These are phyloP conservation scores for Xylariaceae sp. DNA, from an alignment of 2,329 filamentous ascomycete species.

Conservation along the genomic window DNA sequence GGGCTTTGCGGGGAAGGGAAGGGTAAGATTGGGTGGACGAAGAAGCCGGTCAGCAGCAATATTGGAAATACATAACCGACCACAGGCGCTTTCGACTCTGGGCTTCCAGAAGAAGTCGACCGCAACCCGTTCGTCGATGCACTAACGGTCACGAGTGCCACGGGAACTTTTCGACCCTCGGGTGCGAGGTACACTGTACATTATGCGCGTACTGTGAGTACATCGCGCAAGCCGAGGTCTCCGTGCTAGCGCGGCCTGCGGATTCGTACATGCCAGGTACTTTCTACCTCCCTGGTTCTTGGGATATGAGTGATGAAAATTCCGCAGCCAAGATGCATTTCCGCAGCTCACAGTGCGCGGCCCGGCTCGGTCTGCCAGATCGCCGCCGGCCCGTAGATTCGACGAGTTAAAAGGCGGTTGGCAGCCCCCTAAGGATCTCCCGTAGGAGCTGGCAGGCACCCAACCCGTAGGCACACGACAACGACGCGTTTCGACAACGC, in stretches of 20 bases:
- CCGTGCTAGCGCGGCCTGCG: no score
- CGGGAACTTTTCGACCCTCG: no score
- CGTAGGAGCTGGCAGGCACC: no score
- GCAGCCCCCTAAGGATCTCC: no score
- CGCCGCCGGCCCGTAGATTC: no score
- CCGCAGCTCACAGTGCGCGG: neutral
- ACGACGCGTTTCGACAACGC: neutral
- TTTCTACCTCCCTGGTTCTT: neutral
- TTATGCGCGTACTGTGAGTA: neutral
- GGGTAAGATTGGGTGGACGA: neutral
- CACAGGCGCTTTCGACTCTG: neutral
- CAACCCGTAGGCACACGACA: neutral
- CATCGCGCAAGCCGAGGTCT: no score
- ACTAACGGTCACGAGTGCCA: no score
- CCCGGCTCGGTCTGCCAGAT: neutral
- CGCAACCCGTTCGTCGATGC: no score
- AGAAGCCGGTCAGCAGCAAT: neutral
- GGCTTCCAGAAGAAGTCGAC: neutral
- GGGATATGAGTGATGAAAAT: no score
- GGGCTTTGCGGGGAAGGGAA: slow-evolving; percentile 16
- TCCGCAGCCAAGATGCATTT: neutral
- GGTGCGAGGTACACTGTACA: neutral
- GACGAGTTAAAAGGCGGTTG: no score
- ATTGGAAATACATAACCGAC: neutral
- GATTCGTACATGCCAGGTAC: neutral